Base-by-base conservation (phyloP, 1,284 basidiomycete genomes). In the Marasmius oreades region DNA sequence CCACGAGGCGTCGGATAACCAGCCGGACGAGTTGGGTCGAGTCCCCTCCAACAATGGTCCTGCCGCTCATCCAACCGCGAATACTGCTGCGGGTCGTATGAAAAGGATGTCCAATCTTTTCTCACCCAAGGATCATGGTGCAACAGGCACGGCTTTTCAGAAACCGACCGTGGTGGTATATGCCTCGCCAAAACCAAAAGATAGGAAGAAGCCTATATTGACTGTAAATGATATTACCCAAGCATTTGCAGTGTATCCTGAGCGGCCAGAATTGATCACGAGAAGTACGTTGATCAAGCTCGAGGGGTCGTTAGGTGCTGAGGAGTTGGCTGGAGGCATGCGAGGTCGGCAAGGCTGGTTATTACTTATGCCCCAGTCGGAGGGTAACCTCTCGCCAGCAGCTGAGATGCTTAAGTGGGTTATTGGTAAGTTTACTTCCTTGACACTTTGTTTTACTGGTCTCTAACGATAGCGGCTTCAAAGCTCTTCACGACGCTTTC, bases 351-450 rank as follows among this genome's bases (percentile, higher is more conserved):
- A 94, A 64, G 92, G 88, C 12, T 96, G 92, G 91, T 67, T 92
- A 22, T 77, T 95, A 62, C 74, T 95, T 59, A 95, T 95, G 90
- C 93, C 93, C 23, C 92, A 94, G 65, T 67, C 86, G 22, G 80
- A 82, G 46, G 68, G 66, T 22, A 69, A 70, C 14, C 60, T 69
- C 16, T 70, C 71, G 23, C 74, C 73, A 53, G 73, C 76, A 47
- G 71, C 70, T 12, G 94, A 95, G 70, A 96, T 98, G 93, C 78
- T 98, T 63, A 90, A 89, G 69, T 99, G 96, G 95, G 77, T 97
- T 53, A 85, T 95, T 57, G 93, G 92, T 93, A 59, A 67, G 74
- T 70, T n/a, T 16, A 26, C 24, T 51, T 54, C 26, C 11, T 14
- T 36, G 22, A 43, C 18, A 28, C 55, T 34, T 57, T 34, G 28